A percentile compares a stretch with the other conserved stretches of the same genome.
phyloP scores from a whole-genome alignment of 106 monocot genomes.

The Dendrobium chrysotoxum region DNA sequence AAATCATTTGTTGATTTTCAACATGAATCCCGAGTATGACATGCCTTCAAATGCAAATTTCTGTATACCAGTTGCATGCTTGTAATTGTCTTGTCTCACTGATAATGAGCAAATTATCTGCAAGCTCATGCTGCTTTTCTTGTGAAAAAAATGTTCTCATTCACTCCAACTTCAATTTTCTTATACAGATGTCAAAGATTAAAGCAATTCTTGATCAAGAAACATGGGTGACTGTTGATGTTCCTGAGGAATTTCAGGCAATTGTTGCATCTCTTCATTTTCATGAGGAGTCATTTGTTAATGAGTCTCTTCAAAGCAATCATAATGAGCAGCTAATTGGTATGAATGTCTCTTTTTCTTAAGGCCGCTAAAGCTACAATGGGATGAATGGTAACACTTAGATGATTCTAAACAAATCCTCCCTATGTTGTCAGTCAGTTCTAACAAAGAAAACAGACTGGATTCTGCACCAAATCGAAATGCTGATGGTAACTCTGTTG shows the following conservation, averaged over 20 bases:
- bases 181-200: conserved; percentile 78
- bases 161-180: not conserved
- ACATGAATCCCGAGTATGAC: conserved; percentile 83
- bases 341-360: conserved; percentile 14
- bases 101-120: not conserved
- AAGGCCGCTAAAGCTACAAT: conserved; percentile 15
- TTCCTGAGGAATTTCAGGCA: conserved; percentile 91
- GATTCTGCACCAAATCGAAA: conserved; percentile 19
- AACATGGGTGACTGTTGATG: conserved; percentile 89
- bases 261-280: conserved; percentile 68
- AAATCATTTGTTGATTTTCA: conserved; percentile 96
- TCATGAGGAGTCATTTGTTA: conserved; percentile 22
- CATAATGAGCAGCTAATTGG: conserved; percentile 8
- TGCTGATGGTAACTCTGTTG: conserved; percentile 25
- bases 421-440: conserved; percentile 2
- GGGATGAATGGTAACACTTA: conserved; percentile 16
- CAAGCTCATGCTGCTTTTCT: not conserved
- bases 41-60: conserved; percentile 14
- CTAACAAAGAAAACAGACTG: conserved; percentile 27
- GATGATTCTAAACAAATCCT: conserved; percentile 18
- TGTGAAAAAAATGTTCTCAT: not conserved
- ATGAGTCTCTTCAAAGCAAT: conserved; percentile 19
- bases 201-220: conserved; percentile 99
- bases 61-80: not conserved
- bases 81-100: not conserved